Evolutionary conservation across 805 yeast genomes (phyloP), one percentile per base, ranked within the genome.

Genomic region (Kockiozyma suomiensis): DNA sequence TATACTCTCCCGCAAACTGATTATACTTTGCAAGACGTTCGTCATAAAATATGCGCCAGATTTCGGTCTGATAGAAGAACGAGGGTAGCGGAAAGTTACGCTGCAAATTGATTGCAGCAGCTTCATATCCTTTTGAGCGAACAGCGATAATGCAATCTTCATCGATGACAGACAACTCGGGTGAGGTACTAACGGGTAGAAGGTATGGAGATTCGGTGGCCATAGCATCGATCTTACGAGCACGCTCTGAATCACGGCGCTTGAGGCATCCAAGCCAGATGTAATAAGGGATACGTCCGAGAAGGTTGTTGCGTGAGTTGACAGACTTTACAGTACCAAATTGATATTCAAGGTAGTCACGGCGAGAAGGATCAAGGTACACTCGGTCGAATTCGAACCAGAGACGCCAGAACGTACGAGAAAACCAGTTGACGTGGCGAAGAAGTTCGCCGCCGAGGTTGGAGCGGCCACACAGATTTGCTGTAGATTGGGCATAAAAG

Each of bases 321-420:
- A 87, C 73, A 2, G 90, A 82, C 74, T 89, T 88, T 70, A 89
- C 75, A 21, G 96, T 89, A 33, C 96, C 96, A 69, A 88, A 88
- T 69, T 82, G 81, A 74, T 89, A 87, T 73, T 88, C 96, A 68
- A 89, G 79, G 74, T 88, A 88, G 69, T 86, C 90, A 75, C 96
- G 83, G 76, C 96, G 83, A 6, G 90, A 81, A 33, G 91, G 84
- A 70, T 88, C 96, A 66, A 88, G 79, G 68, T 83, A 86, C 2
- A 88, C 96, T 58, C 85, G 81, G 73, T 88, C 96, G 54, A 86
- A 86, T 73, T 88, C 96, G 73, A 89, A 88, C 96, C 96, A 89
- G 46, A 86, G 76, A 70, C 91, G 81, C 96, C 96, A 88, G 71
- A 88, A 89, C 32, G 89, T 87, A 71, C 96, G 79, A 52, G 82